Base-by-base conservation (phyloP, 192 early-diverging fungal species). In the Podila verticillata region DNA sequence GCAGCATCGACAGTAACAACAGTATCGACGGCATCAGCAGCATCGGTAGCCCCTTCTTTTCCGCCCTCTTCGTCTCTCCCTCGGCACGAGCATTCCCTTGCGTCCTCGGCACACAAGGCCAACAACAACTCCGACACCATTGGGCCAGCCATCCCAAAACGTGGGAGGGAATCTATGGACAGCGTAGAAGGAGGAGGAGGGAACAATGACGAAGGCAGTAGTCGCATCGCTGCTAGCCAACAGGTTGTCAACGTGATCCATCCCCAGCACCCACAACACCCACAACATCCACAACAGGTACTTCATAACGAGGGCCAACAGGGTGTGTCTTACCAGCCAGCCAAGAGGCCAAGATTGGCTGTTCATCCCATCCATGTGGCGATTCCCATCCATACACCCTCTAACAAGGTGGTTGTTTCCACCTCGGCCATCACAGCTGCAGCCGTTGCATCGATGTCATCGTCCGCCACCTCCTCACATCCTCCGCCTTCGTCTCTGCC, bases 111-210 rank as follows among this genome's bases (percentile, higher is more conserved):
- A 22, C 36, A 32, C 26, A 34, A 5, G 34, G 7, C 35, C 19
- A 5, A 34, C 44, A 39, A n/a, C 74, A 78, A 70, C 58, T 66
- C 74, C 74, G 69, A 70, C 63, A 49, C 4, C 26, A 35, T 28
- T 48, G 26, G 63, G 57, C 70, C 77, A 80, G 54, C 68, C 47
- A 49, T 72, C 64, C 66, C 28, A 57, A 80, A 80, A 80, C 77
- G 70, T 80, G 70, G 65, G 32, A 65, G 75, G 31, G 68, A 78
- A 30, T 32, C 61, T 24, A n/a, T n/a, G 7, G 48, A 19, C 19
- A 17, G 22, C 19, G 17, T 51, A 4, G 17, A 22, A 22, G 28
- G 36, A 17, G 17, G 17, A 58, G 4, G 22, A 44, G 47, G 60
- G 59, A 29, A 58, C 9, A 47, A 22, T 17, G 8, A 51, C 48